Evolutionary conservation across 2,329 filamentous ascomycete species (phyloP).

Genomic region (Keithomyces neogunnii): DNA sequence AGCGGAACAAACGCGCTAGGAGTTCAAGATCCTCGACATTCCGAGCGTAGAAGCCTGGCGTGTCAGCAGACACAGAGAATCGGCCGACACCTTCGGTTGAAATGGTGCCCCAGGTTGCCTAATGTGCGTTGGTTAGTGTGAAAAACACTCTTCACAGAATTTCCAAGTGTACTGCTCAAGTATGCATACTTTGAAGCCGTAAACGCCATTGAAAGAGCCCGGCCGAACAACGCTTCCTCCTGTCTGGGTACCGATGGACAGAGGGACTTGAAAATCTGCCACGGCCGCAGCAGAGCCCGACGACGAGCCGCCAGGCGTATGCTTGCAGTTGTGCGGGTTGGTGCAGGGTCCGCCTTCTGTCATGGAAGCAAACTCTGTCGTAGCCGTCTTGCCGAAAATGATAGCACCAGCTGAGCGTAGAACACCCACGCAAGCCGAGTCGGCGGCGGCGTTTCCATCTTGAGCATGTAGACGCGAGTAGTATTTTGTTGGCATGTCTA

Average conservation of each 20-base stretch:
- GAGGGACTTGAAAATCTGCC: slow-evolving; percentile 52
- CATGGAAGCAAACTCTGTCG: slow-evolving; percentile 56
- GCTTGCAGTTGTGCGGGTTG: slow-evolving; percentile 56
- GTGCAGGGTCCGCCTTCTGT: slow-evolving; percentile 44
- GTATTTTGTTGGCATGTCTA: slow-evolving; percentile 48
- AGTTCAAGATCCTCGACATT: slow-evolving; percentile 49
- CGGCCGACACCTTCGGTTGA: slow-evolving; percentile 53
- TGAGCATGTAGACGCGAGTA: slow-evolving; percentile 45
- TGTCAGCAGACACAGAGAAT: slow-evolving; percentile 52
- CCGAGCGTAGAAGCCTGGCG: slow-evolving; percentile 51
- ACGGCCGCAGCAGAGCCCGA: slow-evolving; percentile 60
- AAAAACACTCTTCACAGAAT: background rate
- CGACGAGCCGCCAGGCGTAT: slow-evolving; percentile 61
- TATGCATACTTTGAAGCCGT: slow-evolving; percentile 42
- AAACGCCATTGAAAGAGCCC: slow-evolving; percentile 56
- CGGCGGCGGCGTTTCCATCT: slow-evolving; percentile 33
- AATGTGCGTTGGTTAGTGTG: background rate
- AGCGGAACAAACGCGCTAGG: slow-evolving; percentile 42
- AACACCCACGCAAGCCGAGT: slow-evolving; percentile 42
- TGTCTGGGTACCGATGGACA: slow-evolving; percentile 58
- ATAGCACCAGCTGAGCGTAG: slow-evolving; percentile 47
- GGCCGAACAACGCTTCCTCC: slow-evolving; percentile 57
- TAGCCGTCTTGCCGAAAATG: slow-evolving; percentile 43
- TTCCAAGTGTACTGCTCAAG: background rate
- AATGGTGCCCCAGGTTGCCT: slow-evolving; percentile 55